Evolutionary conservation across 2,329 filamentous ascomycete species (phyloP).

Genomic region (Cryphonectria radicalis): DNA sequence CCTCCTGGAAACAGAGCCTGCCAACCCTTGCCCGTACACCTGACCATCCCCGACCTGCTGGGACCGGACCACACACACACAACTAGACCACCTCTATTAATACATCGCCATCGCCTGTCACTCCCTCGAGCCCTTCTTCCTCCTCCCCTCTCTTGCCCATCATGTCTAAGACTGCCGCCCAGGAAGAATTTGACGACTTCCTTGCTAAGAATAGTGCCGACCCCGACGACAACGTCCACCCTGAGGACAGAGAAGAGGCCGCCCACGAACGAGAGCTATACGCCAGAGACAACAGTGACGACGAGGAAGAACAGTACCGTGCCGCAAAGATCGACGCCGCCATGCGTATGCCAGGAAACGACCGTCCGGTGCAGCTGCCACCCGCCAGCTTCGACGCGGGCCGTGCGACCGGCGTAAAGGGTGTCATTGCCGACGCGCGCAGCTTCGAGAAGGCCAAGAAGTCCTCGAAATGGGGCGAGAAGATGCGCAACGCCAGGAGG

Average conservation of each 20-base stretch:
- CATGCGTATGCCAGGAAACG: constrained; percentile 67
- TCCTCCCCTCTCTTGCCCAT: constrained; percentile 37
- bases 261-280: constrained; percentile 43
- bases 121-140: constrained; percentile 19
- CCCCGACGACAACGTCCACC: constrained; percentile 52
- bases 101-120: constrained; percentile 37
- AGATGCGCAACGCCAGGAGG: constrained; percentile 55
- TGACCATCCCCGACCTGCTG: constrained; percentile 15
- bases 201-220: constrained; percentile 59
- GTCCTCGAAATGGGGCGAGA: constrained; percentile 54
- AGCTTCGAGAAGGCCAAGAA: constrained; percentile 72
- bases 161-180: constrained; percentile 63
- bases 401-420: constrained; percentile 80
- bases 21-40: constrained; percentile 18
- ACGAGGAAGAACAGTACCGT: constrained; percentile 59
- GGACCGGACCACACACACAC: constrained; percentile 11
- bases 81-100: constrained; percentile 39
- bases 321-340: constrained; percentile 62
- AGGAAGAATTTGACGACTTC: constrained; percentile 69
- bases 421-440: constrained; percentile 82
- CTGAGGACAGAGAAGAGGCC: constrained; percentile 60
- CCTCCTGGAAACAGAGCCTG: constrained; percentile 30
- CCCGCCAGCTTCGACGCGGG: constrained; percentile 67
- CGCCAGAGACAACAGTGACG: constrained; percentile 52
- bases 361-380: constrained; percentile 60